Base-by-base conservation (phyloP, 768 basidiomycete species). In the Serendipita vermifera region DNA sequence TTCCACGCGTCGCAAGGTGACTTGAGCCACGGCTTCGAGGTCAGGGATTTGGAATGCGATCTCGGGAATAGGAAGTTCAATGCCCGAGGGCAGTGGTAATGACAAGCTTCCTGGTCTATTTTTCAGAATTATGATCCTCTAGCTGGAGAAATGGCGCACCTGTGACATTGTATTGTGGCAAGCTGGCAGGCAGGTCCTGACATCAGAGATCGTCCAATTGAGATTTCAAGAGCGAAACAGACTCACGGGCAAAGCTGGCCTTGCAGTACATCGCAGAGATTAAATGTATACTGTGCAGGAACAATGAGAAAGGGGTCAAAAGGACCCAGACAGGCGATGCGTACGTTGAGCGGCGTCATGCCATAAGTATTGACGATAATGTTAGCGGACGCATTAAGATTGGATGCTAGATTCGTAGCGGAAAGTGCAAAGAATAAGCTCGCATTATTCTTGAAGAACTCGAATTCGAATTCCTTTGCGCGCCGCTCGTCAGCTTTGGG, bases 1-100 rank as follows among this genome's bases (percentile, higher is more conserved):
- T 48, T 72, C 71, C 31, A 80, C 76, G 59, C 87, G 80, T 2
- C 72, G 77, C 36, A 94, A 75, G 3, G 81, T 77, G 55, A 97
- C 71, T 62, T 90, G 85, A 0, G 82, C 91, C 63, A 79, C 91
- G 15, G 87, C 91, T 66, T 97, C 91, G 3, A 97, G 75, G 68
- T 99, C 87, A 3, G 94, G 94, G 33, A 99, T 84, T 38, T 74
- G 70, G 67, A 82, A 99, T 0, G 87, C 90, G 54, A 94, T 87
- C 20, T 68, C 67, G 0, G 92, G 91, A n/a, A 93, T 74, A 20
- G 73, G 63, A 38, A 88, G 71, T 38, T 76, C 74, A 40, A 84
- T 67, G 22, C 79, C 77, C 29, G 74, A 64, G 0, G 86, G 85
- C 0, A 90, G 71, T 2, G 76, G 70, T 54, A 90, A 69, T 2